phyloP scores from a whole-genome alignment of 1,139 yeast genomes.

The Kodamaea sp. region DNA sequence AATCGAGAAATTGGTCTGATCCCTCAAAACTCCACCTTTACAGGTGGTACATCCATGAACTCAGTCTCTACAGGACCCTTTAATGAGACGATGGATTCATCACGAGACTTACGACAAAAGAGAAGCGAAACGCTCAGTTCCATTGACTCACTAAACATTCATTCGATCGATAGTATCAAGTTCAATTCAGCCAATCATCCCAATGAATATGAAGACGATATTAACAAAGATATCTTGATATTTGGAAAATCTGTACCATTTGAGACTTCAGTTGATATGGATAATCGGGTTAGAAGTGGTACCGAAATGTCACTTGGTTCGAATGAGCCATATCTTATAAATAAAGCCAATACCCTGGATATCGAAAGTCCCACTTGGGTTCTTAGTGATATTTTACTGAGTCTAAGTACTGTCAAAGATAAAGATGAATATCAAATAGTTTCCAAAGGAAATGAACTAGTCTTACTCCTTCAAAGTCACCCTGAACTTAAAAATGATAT shows the following conservation, averaged over 20 bases:
- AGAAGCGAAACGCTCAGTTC: conserved; percentile 21
- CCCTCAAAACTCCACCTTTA: too few relatives aligned
- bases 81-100: neutral
- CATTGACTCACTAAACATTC: conserved; percentile 20
- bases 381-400: conserved; percentile 31
- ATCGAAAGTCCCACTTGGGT: conserved; percentile 37
- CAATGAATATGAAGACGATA: neutral
- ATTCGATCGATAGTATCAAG: conserved; percentile 15
- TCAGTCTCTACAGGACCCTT: too few relatives aligned
- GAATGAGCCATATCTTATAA: too few relatives aligned
- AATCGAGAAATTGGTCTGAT: too few relatives aligned
- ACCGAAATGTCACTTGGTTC: too few relatives aligned
- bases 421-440: conserved; percentile 48
- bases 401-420: conserved; percentile 25
- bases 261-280: too few relatives aligned
- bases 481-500: conserved; percentile 67
- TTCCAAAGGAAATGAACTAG: conserved; percentile 60
- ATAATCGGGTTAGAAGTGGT: too few relatives aligned
- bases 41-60: too few relatives aligned
- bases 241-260: neutral
- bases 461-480: conserved; percentile 50
- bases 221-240: too few relatives aligned
- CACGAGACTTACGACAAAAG: conserved; percentile 4
- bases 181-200: conserved; percentile 7
- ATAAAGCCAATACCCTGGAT: neutral